Percentiles rank a stretch among this genome's conserved stretches.
phyloP scores from a whole-genome alignment of 768 basidiomycete species.

The Gloeopeniophorella convolvens region DNA sequence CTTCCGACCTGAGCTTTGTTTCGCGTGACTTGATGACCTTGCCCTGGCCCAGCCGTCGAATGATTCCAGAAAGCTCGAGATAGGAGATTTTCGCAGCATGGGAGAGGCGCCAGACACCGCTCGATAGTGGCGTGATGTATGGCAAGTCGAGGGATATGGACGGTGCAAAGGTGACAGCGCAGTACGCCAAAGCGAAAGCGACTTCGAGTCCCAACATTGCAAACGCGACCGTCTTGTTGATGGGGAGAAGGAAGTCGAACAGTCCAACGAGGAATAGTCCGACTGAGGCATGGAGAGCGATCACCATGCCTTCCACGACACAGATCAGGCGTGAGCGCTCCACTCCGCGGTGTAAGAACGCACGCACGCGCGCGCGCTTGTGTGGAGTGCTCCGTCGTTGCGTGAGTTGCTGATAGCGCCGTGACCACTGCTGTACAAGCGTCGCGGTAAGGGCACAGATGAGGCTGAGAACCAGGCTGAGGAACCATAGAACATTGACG shows the following conservation, averaged over 20 bases:
- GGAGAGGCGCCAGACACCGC: not conserved
- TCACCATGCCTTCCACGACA: not conserved
- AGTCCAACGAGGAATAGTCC: conserved; percentile 4
- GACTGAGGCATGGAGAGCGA: not conserved
- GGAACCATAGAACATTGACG: conserved; percentile 9
- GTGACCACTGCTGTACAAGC: conserved; percentile 1
- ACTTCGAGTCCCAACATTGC: not conserved
- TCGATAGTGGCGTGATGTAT: conserved; percentile 4
- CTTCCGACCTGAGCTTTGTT: not conserved
- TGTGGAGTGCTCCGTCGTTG: not conserved
- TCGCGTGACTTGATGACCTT: not conserved
- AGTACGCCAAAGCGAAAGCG: not conserved
- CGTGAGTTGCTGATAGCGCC: not conserved
- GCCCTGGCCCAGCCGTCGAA: not conserved
- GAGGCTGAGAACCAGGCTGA: conserved; percentile 1
- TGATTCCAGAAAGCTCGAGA: not conserved
- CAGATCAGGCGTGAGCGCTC: not conserved
- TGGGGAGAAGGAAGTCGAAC: conserved; percentile 9
- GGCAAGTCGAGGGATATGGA: not conserved
- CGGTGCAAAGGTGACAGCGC: not conserved
- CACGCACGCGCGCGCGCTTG: not conserved
- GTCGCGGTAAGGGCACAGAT: not conserved
- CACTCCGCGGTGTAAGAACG: not conserved
- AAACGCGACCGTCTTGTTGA: conserved; percentile 3
- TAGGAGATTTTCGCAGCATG: not conserved